Base-by-base conservation (phyloP, 2,329 filamentous ascomycete species). In the Colletotrichum melonis region DNA sequence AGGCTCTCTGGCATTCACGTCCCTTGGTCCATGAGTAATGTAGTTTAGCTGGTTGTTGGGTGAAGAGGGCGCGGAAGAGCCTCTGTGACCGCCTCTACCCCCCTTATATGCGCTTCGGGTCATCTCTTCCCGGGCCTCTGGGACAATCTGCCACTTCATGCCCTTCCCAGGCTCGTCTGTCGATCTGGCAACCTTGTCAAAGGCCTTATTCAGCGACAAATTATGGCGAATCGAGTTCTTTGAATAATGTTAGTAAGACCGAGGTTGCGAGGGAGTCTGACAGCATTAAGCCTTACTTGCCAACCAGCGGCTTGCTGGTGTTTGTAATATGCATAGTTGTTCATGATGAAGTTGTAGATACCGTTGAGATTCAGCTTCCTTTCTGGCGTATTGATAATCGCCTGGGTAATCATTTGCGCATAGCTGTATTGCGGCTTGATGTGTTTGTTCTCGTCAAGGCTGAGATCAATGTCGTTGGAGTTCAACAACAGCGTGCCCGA, bases 181-280 rank as follows among this genome's bases (percentile, higher is more conserved):
- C 19, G 94, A 92, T 59, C 97, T 92, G 3, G 97, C 94, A 9
- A 98, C 93, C 82, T 99, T 99, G 78, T 95, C 92, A 79, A 99
- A 99, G 0, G 93, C 92, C 81, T 98, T 98, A 82, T 97, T 98
- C 55, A 99, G 85, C 1, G 97, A 98, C 16, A 99, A 84, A 78
- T 99, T 99, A 81, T 99, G 97, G 14, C 97, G 92, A 76, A 99
- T 99, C 0, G 95, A 98, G 81, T 99, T 99, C 91, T 95, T 78
- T 7, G 54, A 56, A 56, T 2, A 11, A 22, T 9, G 72, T 83
- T 73, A 84, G 78, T 69, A 32, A 42, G n/a, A 63, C 26, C 9
- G 12, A 14, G 24, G 67, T 62, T 73, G 30, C 9, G 14, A 54
- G 58, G 30, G 8, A n/a, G n/a, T 28, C 11, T 12, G 22, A n/a